Percentiles rank a stretch among this genome's conserved stretches.
Evolutionary conservation across 2,329 filamentous ascomycete genomes (phyloP).

Genomic region (Seiridium unicorne): DNA sequence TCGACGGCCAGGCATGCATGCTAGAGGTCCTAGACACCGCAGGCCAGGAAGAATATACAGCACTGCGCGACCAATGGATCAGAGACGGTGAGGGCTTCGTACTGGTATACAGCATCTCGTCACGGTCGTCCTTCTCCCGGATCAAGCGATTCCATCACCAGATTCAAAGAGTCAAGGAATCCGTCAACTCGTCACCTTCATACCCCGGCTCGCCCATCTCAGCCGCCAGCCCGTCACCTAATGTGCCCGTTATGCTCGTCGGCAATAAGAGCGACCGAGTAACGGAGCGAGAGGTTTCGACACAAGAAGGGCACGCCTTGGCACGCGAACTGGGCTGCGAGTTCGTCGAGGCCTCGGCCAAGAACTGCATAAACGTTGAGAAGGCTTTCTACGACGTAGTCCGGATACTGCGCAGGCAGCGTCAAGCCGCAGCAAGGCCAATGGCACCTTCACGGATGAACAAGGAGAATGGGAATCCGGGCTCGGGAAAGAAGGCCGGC

Average conservation of each 20-base stretch:
- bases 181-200: slow-evolving; percentile 71
- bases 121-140: slow-evolving; percentile 88
- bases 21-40: slow-evolving; percentile 96
- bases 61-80: slow-evolving; percentile 96
- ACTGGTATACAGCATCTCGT: slow-evolving; percentile 97
- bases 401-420: slow-evolving; percentile 80
- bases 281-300: slow-evolving; percentile 93
- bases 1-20: slow-evolving; percentile 95
- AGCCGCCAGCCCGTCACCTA: slow-evolving; percentile 56
- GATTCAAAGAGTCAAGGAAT: slow-evolving; percentile 96
- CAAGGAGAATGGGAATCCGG: slow-evolving; percentile 16
- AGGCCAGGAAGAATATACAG: slow-evolving; percentile 97
- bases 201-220: slow-evolving; percentile 74
- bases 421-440: slow-evolving; percentile 53
- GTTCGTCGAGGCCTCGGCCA: slow-evolving; percentile 94
- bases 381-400: slow-evolving; percentile 99
- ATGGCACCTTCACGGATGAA: slow-evolving; percentile 24
- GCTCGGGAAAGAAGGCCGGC: background rate
- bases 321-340: slow-evolving; percentile 92
- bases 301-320: slow-evolving; percentile 89
- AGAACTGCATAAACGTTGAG: slow-evolving; percentile 97
- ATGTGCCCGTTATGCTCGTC: slow-evolving; percentile 94
- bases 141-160: slow-evolving; percentile 96
- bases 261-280: slow-evolving; percentile 98
- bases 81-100: slow-evolving; percentile 97